Percentiles rank a stretch among this genome's conserved stretches.
These are phyloP conservation scores for Circinella umbellata DNA, from an alignment of 371 early-diverging fungal genomes.

Conservation along the genomic window DNA sequence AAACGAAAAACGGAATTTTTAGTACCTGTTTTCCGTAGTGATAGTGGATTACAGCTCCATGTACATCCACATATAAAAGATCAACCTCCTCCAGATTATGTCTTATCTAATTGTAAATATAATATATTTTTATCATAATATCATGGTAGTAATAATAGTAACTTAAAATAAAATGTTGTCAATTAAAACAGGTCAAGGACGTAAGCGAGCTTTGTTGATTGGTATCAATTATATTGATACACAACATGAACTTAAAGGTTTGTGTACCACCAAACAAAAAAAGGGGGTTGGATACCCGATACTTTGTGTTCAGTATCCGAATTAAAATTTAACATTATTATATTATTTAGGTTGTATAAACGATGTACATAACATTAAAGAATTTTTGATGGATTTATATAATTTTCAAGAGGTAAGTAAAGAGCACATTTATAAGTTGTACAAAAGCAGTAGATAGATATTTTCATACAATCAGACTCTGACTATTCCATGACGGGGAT, in stretches of 20 bases:
- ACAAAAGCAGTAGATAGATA: no score
- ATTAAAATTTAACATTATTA: background rate
- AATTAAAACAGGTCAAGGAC: conserved; percentile 43
- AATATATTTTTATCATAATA: no score
- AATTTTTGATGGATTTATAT: conserved; percentile 70
- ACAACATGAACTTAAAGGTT: conserved; percentile 2
- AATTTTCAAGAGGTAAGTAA: conserved; percentile 58
- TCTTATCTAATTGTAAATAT: conserved; percentile 17
- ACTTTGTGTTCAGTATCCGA: background rate
- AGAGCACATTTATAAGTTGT: no score
- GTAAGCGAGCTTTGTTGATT: conserved; percentile 83
- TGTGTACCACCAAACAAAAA: background rate
- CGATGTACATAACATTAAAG: conserved; percentile 87
- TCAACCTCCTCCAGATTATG: conserved; percentile 24
- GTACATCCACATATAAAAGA: conserved; percentile 43
- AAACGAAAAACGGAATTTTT: background rate
- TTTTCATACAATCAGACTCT: no score
- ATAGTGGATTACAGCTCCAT: conserved; percentile 6
- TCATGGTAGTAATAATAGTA: background rate
- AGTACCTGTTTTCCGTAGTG: background rate
- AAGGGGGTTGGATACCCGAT: background rate
- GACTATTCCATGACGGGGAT: no score
- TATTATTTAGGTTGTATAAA: conserved; percentile 79
- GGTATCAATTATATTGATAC: conserved; percentile 47
- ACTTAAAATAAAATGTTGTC: background rate